These are phyloP conservation scores for Sarocladium strictum DNA, from an alignment of 2,329 filamentous ascomycete genomes.

Conservation along the genomic window DNA sequence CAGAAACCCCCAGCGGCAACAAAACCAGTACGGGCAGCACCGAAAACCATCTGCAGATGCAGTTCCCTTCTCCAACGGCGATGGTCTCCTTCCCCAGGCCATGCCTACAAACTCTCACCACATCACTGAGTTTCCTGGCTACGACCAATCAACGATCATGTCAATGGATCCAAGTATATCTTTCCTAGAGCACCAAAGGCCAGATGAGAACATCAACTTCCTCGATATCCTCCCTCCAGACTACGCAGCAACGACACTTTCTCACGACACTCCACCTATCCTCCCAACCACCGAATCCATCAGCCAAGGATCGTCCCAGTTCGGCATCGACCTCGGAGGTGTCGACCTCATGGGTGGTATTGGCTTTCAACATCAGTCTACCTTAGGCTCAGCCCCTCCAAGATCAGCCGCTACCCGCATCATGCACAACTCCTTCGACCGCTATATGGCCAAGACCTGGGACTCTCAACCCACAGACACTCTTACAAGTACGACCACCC, in stretches of 20 bases:
- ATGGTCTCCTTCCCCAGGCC: background rate
- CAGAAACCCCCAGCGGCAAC: background rate
- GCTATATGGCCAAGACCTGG: slow-evolving; percentile 17
- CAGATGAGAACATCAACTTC: slow-evolving; percentile 22
- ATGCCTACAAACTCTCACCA: background rate
- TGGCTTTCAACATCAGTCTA: slow-evolving; percentile 23
- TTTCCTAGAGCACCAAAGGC: slow-evolving; percentile 25
- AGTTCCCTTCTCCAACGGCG: background rate
- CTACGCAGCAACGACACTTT: slow-evolving; percentile 14
- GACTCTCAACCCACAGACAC: slow-evolving; percentile 14
- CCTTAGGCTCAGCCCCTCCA: background rate
- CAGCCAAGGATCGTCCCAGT: background rate
- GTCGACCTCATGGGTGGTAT: slow-evolving; percentile 25
- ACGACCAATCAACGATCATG: background rate
- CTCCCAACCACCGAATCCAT: background rate
- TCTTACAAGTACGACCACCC: slow-evolving; percentile 19
- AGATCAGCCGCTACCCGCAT: background rate
- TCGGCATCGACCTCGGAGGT: slow-evolving; percentile 15
- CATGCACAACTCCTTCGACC: slow-evolving; percentile 14
- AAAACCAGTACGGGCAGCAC: background rate
- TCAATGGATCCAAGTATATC: slow-evolving; percentile 24
- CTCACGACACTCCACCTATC: slow-evolving; percentile 9
- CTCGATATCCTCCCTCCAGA: slow-evolving; percentile 29
- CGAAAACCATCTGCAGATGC: background rate
- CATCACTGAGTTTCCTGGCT: background rate